phyloP scores from a whole-genome alignment of 176 grass and related monocot genomes.

The Avena sativa region DNA sequence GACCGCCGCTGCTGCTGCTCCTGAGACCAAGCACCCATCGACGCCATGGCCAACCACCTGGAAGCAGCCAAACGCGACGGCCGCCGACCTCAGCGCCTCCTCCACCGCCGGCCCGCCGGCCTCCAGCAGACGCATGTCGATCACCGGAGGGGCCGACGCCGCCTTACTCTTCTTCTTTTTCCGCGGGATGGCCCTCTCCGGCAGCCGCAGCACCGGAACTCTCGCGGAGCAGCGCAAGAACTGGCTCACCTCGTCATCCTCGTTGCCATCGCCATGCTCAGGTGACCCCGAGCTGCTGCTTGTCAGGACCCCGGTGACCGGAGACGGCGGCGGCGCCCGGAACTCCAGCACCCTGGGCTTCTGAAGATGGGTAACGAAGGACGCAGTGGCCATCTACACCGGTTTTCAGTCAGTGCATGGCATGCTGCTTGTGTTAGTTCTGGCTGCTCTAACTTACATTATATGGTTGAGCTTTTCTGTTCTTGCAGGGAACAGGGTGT shows the following conservation, averaged over 20 bases:
- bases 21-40: constrained; percentile 32
- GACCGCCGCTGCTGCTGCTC: constrained; percentile 29
- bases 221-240: constrained; percentile 56
- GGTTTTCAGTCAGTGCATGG: neutral
- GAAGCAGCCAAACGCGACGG: constrained; percentile 62
- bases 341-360: constrained; percentile 53
- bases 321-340: constrained; percentile 76
- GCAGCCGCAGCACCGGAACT: constrained; percentile 64
- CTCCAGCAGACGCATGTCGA: constrained; percentile 54
- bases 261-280: constrained; percentile 36
- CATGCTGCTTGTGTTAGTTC: neutral
- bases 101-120: neutral
- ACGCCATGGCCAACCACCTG: constrained; percentile 66
- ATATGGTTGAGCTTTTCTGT: neutral
- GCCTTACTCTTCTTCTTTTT: constrained; percentile 5
- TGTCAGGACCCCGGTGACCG: constrained; percentile 49
- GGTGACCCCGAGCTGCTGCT: constrained; percentile 42
- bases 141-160: constrained; percentile 45
- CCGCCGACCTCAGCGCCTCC: constrained; percentile 55
- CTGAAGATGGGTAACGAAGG: constrained; percentile 41
- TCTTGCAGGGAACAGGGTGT: constrained; percentile 24
- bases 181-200: constrained; percentile 50
- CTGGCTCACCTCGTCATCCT: constrained; percentile 60
- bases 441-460: neutral
- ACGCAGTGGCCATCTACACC: constrained; percentile 39